These are phyloP conservation scores for Cajanus cajan DNA, from an alignment of 306 rosid genomes.

Conservation along the genomic window DNA sequence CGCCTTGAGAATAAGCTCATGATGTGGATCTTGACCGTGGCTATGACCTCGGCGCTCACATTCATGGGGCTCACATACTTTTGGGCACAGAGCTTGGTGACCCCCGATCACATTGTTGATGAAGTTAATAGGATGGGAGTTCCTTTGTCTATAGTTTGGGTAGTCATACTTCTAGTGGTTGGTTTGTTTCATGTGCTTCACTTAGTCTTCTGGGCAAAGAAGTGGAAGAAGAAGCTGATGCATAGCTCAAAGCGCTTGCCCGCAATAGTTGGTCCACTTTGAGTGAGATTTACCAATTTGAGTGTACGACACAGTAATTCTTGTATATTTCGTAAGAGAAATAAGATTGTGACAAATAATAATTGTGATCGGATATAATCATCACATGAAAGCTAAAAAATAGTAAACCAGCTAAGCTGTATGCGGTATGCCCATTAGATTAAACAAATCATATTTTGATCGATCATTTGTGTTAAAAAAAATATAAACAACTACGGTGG, in stretches of 20 bases:
- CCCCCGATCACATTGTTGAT: neutral
- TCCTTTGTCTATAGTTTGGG: neutral
- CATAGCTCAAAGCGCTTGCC: too few relatives aligned
- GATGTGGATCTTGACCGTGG: slow-evolving; percentile 23
- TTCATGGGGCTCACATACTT: neutral
- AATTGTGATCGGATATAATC: neutral
- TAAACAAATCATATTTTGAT: neutral
- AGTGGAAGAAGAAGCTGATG: neutral
- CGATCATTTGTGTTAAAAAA: neutral
- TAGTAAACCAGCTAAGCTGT: neutral
- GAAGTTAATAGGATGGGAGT: neutral
- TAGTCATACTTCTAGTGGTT: neutral
- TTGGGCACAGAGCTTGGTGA: neutral
- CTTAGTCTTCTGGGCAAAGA: neutral
- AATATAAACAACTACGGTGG: neutral
- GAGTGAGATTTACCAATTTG: neutral
- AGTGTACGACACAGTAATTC: neutral
- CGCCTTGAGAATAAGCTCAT: slow-evolving; percentile 29
- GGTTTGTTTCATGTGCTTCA: neutral
- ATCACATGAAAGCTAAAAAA: neutral
- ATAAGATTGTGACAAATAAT: neutral
- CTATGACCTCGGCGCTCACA: slow-evolving; percentile 11
- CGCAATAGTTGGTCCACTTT: neutral
- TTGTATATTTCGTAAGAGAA: neutral
- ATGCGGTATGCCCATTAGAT: neutral